Evolutionary conservation across 1,139 yeast genomes (phyloP).

Genomic region (Yarrowia galli): DNA sequence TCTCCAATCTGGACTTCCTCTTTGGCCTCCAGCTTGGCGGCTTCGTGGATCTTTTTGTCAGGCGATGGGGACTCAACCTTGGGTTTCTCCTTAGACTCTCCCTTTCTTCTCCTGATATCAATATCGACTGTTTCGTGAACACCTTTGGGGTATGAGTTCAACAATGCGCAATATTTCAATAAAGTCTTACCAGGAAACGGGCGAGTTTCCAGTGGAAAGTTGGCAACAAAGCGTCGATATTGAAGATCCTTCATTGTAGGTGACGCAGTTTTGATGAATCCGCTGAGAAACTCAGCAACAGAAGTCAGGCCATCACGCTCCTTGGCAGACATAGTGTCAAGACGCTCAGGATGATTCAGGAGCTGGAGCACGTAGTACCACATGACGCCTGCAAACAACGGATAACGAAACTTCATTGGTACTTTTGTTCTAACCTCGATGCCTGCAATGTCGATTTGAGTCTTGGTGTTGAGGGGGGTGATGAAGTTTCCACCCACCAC

Average conservation of each 20-base stretch:
- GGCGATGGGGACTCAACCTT: neutral
- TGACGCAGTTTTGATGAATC: slow-evolving; percentile 6
- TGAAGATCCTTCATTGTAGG: slow-evolving; percentile 21
- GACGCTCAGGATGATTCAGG: neutral
- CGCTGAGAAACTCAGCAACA: slow-evolving; percentile 19
- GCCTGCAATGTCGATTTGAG: slow-evolving; percentile 66
- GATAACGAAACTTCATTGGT: slow-evolving; percentile 78
- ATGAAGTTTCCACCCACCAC: slow-evolving; percentile 90
- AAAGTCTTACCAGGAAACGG: slow-evolving; percentile 15
- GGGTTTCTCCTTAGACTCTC: neutral
- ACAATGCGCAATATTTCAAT: neutral
- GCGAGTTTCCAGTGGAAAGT: slow-evolving; percentile 7
- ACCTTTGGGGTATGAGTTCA: slow-evolving; percentile 10
- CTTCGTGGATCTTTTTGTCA: neutral
- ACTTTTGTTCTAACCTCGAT: slow-evolving; percentile 76
- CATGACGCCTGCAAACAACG: slow-evolving; percentile 72
- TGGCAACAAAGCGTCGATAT: slow-evolving; percentile 14
- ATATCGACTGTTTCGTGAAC: neutral
- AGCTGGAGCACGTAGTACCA: slow-evolving; percentile 59
- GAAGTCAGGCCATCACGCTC: slow-evolving; percentile 3
- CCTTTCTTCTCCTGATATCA: slow-evolving; percentile 12
- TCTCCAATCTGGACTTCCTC: neutral
- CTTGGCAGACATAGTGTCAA: neutral
- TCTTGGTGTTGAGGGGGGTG: slow-evolving; percentile 66
- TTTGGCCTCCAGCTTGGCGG: neutral